A percentile compares a stretch with the other conserved stretches of the same genome.
These are phyloP conservation scores for Podila epicladia DNA, from an alignment of 192 early-diverging fungal species.

Conservation along the genomic window DNA sequence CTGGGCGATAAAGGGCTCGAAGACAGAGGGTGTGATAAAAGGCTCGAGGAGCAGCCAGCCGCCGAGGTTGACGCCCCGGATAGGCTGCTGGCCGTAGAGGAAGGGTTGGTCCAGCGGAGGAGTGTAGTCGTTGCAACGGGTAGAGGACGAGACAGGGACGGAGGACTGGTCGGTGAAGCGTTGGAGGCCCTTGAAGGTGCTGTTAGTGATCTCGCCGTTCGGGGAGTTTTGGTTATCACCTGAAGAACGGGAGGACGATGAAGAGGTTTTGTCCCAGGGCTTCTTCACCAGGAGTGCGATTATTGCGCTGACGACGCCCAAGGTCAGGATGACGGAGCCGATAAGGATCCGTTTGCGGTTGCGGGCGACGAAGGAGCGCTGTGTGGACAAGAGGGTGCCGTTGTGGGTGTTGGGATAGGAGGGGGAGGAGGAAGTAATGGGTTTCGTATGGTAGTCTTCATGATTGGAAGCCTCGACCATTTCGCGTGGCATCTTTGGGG, in stretches of 20 bases:
- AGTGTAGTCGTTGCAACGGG: conserved; percentile 41
- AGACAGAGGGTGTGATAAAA: conserved; percentile 62
- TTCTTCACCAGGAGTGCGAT: conserved; percentile 9
- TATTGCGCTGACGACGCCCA: conserved; percentile 9
- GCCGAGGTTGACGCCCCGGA: conserved; percentile 79
- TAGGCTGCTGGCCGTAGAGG: conserved; percentile 53
- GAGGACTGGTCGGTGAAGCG: conserved; percentile 13
- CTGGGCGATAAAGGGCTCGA: conserved; percentile 47
- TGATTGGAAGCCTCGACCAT: neutral
- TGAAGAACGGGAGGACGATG: neutral
- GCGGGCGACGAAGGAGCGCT: conserved; percentile 5
- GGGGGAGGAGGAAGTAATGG: neutral
- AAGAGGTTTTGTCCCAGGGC: conserved; percentile 18
- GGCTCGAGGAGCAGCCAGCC: conserved; percentile 77
- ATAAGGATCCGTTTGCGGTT: conserved; percentile 23
- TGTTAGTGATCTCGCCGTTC: neutral
- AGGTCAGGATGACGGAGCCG: conserved; percentile 22
- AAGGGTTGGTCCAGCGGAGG: conserved; percentile 57
- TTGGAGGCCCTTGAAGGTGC: neutral
- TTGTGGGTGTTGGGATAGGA: neutral
- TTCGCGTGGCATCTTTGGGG: conserved; percentile 5
- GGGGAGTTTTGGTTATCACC: neutral
- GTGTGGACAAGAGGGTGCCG: neutral
- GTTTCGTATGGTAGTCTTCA: conserved; percentile 1
- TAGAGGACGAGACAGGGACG: conserved; percentile 14